Conservation (phyloP, 2,329 filamentous ascomycete genomes). For the Fusarium sp. region DNA sequence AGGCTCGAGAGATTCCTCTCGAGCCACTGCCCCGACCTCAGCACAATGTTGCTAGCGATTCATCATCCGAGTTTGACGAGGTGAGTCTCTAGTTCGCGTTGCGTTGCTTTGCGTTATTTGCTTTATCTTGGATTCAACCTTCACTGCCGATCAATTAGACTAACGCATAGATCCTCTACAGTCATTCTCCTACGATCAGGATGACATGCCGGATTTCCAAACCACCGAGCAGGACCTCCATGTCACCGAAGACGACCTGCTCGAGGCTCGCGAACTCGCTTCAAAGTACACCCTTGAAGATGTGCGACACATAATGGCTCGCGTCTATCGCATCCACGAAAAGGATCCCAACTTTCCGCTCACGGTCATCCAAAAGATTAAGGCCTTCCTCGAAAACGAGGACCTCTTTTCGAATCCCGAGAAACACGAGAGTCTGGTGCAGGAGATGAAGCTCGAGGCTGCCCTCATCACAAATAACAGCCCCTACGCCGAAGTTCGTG, state of each 20-base stretch:
- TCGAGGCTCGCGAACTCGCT: conserved; percentile 61
- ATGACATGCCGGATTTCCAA: conserved; percentile 52
- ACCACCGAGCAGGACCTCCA: conserved; percentile 58
- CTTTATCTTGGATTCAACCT: neutral
- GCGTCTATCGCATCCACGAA: conserved; percentile 58
- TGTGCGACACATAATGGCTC: conserved; percentile 58
- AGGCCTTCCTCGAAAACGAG: conserved; percentile 60
- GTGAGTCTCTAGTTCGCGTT: conserved; percentile 29
- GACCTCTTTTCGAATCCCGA: conserved; percentile 60
- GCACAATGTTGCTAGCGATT: conserved; percentile 35
- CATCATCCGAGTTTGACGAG: conserved; percentile 48
- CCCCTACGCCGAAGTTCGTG: conserved; percentile 69
- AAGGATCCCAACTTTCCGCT: conserved; percentile 60
- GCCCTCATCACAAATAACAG: conserved; percentile 68
- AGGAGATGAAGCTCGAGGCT: conserved; percentile 68
- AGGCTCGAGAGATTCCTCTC: conserved; percentile 38
- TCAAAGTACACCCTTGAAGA: conserved; percentile 59
- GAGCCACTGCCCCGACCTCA: conserved; percentile 36
- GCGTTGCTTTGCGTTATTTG: conserved; percentile 8
- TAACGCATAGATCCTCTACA: conserved; percentile 28
- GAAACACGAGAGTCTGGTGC: conserved; percentile 62
- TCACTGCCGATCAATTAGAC: conserved; percentile 6
- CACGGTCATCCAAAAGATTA: conserved; percentile 57
- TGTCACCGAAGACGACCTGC: conserved; percentile 61
- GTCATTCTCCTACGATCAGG: conserved; percentile 58